These are phyloP conservation scores for Globisporangium okanoganense DNA, from an alignment of 352 stramenopile genomes.

Conservation along the genomic window DNA sequence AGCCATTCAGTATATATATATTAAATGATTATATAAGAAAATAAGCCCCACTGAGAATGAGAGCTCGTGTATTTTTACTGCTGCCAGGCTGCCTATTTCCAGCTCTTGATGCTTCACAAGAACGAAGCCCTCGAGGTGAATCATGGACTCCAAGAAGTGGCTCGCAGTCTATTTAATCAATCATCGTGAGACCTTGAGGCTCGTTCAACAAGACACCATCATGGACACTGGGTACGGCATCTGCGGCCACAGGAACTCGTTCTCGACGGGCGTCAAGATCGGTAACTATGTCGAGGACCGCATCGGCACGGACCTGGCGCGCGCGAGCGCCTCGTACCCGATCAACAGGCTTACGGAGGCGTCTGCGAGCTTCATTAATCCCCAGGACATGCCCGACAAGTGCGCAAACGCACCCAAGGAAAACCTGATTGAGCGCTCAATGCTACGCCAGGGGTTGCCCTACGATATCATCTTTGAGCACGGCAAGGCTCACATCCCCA, in stretches of 20 bases:
- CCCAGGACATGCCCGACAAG: slow-evolving; percentile 52
- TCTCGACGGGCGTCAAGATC: slow-evolving; percentile 65
- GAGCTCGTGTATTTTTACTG: slow-evolving; percentile 3
- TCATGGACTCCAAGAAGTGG: neutral
- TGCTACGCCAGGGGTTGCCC: slow-evolving; percentile 51
- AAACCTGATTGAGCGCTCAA: slow-evolving; percentile 41
- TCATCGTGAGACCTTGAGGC: neutral
- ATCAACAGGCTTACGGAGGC: slow-evolving; percentile 48
- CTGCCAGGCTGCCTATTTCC: neutral
- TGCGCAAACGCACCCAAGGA: slow-evolving; percentile 41
- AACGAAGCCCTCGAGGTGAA: neutral
- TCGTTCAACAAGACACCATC: neutral
- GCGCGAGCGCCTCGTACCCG: slow-evolving; percentile 26
- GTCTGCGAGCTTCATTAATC: slow-evolving; percentile 51
- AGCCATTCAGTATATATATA: no score
- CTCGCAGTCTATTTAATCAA: neutral
- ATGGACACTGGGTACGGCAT: slow-evolving; percentile 66
- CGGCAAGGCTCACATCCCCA: slow-evolving; percentile 40
- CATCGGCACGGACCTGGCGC: slow-evolving; percentile 50
- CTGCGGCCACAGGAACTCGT: slow-evolving; percentile 84
- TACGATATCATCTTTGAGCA: slow-evolving; percentile 80
- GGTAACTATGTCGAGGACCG: slow-evolving; percentile 84
- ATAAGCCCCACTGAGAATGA: neutral
- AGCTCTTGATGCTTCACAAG: neutral
- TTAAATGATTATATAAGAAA: no score